These are phyloP conservation scores for Solanum chiquidenum DNA, from an alignment of 257 asterid genomes.

Conservation along the genomic window DNA sequence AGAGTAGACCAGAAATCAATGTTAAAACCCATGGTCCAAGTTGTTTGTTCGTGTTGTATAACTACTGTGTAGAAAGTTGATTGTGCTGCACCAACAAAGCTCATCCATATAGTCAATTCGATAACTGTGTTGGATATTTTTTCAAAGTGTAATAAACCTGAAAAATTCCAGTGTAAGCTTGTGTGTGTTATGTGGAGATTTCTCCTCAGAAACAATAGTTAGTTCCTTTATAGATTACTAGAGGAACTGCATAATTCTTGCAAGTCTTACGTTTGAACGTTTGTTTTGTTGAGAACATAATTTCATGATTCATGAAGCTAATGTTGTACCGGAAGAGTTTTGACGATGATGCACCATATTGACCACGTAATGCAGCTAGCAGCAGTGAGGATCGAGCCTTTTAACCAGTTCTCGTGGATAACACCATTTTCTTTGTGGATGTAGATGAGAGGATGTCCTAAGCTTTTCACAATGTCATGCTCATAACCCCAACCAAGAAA, in stretches of 20 bases:
- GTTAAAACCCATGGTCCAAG: constrained; percentile 60
- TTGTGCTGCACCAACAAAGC: constrained; percentile 64
- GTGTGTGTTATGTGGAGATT: not conserved
- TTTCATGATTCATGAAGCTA: not conserved
- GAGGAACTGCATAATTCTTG: not conserved
- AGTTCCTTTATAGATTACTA: not conserved
- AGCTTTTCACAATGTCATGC: too few relatives aligned
- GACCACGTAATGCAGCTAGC: constrained; percentile 71
- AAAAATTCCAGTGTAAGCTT: not conserved
- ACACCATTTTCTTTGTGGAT: too few relatives aligned
- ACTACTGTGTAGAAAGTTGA: constrained; percentile 51
- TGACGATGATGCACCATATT: constrained; percentile 34
- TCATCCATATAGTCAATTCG: constrained; percentile 59
- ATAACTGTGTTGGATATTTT: constrained; percentile 69
- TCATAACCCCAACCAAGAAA: constrained; percentile 3
- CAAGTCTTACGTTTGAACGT: not conserved
- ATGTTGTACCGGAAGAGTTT: not conserved
- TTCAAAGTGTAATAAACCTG: constrained; percentile 47
- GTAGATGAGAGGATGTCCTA: too few relatives aligned
- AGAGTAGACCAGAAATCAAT: constrained; percentile 62
- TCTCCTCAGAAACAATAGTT: not conserved
- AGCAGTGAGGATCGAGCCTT: constrained; percentile 11
- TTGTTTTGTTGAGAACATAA: not conserved
- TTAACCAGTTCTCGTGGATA: too few relatives aligned
- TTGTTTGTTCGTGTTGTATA: constrained; percentile 32